Evolutionary conservation across 164 flowering plant species (phyloP).

Genomic region (Brasenia schreberi): DNA sequence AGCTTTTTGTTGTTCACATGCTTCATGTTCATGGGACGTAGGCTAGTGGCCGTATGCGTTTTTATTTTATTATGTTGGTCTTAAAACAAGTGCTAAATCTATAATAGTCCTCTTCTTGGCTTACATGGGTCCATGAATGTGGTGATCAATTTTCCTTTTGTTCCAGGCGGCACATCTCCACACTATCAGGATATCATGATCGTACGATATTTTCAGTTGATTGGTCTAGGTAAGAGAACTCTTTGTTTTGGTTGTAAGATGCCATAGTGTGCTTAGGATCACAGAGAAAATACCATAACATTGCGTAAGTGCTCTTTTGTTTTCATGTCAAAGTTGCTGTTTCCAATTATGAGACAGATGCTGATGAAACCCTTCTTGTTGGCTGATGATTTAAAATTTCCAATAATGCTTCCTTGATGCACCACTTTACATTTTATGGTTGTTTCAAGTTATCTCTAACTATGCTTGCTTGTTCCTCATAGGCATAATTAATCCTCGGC

Average conservation of each 20-base stretch:
- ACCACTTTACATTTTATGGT: neutral
- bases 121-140: too few relatives aligned
- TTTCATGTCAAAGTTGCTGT: neutral
- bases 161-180: slow-evolving; percentile 71
- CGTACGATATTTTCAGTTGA: slow-evolving; percentile 88
- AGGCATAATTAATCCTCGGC: neutral
- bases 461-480: neutral
- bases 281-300: neutral
- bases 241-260: neutral
- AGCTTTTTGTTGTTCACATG: too few relatives aligned
- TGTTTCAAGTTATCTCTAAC: neutral
- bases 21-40: too few relatives aligned
- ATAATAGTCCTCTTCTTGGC: too few relatives aligned
- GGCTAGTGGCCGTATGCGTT: too few relatives aligned
- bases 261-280: neutral
- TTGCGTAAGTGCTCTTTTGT: neutral
- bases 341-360: too few relatives aligned
- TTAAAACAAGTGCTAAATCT: too few relatives aligned
- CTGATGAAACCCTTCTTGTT: neutral
- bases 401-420: neutral
- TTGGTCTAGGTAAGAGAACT: slow-evolving; percentile 67
- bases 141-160: slow-evolving; percentile 1
- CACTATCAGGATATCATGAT: slow-evolving; percentile 84
- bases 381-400: neutral
- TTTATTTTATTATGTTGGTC: too few relatives aligned